These are phyloP conservation scores for Acanthamoeba royreba DNA, from an alignment of 208 protist genomes.

Conservation along the genomic window DNA sequence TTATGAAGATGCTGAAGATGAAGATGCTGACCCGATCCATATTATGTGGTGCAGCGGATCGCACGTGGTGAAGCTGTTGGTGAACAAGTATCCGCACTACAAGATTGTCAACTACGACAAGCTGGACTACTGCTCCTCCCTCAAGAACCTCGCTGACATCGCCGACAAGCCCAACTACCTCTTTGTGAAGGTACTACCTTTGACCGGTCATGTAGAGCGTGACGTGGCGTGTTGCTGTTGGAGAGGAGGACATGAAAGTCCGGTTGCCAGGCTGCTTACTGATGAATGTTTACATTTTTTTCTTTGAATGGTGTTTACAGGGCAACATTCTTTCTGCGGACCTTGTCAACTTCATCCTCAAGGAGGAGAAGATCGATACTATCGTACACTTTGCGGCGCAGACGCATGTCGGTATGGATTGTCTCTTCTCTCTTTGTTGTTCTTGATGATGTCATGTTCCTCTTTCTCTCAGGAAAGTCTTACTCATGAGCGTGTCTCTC, in stretches of 20 bases:
- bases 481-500: too few relatives aligned
- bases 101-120: constrained; percentile 87
- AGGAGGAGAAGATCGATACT: constrained; percentile 85
- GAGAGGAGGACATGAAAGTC: too few relatives aligned
- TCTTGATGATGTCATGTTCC: too few relatives aligned
- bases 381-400: constrained; percentile 93
- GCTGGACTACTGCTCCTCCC: constrained; percentile 88
- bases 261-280: too few relatives aligned
- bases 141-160: constrained; percentile 73
- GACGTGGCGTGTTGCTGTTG: background rate
- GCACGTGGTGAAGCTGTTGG: constrained; percentile 82
- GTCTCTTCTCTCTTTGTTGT: background rate
- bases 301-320: too few relatives aligned
- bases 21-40: background rate
- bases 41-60: constrained; percentile 54
- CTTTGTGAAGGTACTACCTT: constrained; percentile 81
- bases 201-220: too few relatives aligned
- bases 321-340: constrained; percentile 83
- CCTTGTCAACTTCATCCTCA: constrained; percentile 79
- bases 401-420: constrained; percentile 83
- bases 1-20: too few relatives aligned
- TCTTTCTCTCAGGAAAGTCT: background rate
- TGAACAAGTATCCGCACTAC: constrained; percentile 74
- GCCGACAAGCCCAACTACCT: constrained; percentile 76
- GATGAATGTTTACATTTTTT: too few relatives aligned